phyloP scores from a whole-genome alignment of 768 basidiomycete genomes.

The Psilocybe tampanensis region DNA sequence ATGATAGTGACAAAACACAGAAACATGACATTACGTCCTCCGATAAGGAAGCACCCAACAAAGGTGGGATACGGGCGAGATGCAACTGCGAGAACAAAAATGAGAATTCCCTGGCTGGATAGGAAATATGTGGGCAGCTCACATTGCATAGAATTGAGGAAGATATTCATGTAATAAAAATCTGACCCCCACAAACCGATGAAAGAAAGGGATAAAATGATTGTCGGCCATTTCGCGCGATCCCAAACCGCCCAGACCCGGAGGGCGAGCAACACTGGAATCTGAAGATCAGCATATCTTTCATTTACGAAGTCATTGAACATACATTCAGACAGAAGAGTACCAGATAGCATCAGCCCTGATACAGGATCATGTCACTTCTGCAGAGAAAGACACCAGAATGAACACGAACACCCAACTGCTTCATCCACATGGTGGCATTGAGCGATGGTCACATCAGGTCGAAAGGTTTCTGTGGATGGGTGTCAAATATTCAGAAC shows the following conservation, averaged over 20 bases:
- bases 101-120: no score
- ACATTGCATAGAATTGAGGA: conserved; percentile 10
- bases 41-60: conserved; percentile 8
- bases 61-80: not conserved
- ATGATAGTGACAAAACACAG: conserved; percentile 7
- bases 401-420: conserved; percentile 10
- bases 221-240: no score
- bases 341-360: conserved; percentile 4
- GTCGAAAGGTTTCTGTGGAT: conserved; percentile 1
- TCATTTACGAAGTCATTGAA: no score
- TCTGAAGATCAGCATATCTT: not conserved
- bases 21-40: not conserved
- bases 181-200: not conserved
- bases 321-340: conserved; percentile 13
- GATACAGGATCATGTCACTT: not conserved
- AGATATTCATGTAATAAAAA: not conserved
- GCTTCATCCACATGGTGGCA: conserved; percentile 4
- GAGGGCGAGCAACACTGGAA: conserved; percentile 10
- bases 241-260: conserved; percentile 17
- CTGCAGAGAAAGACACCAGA: no score
- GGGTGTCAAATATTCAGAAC: no score
- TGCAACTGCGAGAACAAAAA: not conserved
- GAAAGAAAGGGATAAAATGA: not conserved
- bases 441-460: not conserved
- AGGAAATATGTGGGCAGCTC: no score